Evolutionary conservation across 371 early-diverging fungal genomes (phyloP).

Genomic region (Astathelohania contejeani): DNA sequence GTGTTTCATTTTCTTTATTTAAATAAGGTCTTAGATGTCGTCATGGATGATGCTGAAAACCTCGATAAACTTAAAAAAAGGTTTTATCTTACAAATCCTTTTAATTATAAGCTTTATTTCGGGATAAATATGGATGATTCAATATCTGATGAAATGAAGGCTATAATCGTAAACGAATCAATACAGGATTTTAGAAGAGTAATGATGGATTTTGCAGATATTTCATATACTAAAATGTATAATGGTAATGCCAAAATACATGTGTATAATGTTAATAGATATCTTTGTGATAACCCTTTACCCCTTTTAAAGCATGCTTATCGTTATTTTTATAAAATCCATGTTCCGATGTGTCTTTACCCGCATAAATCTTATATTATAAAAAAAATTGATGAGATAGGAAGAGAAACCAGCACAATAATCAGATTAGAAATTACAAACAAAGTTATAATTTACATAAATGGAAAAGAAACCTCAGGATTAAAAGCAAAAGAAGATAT

Average conservation of each 20-base stretch:
- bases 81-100: too few relatives aligned
- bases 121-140: too few relatives aligned
- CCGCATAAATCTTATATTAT: slow-evolving; percentile 6
- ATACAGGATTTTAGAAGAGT: background rate
- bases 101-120: too few relatives aligned
- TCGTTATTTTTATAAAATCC: slow-evolving; percentile 2
- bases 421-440: slow-evolving; percentile 7
- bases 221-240: background rate
- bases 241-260: background rate
- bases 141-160: background rate
- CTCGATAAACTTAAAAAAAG: too few relatives aligned
- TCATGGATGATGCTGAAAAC: too few relatives aligned
- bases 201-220: background rate
- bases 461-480: slow-evolving; percentile 8
- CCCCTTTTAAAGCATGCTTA: slow-evolving; percentile 1
- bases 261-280: background rate
- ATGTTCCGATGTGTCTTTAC: slow-evolving; percentile 17
- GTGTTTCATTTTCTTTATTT: too few relatives aligned
- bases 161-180: background rate
- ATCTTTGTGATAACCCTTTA: background rate
- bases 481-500: slow-evolving; percentile 17
- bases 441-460: slow-evolving; percentile 9
- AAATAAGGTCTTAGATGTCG: too few relatives aligned
- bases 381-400: slow-evolving; percentile 2
- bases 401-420: background rate